Percentiles rank a stretch among this genome's conserved stretches.
These are phyloP conservation scores for Bruguiera sexangula DNA, from an alignment of 345 rosid genomes.

Conservation along the genomic window DNA sequence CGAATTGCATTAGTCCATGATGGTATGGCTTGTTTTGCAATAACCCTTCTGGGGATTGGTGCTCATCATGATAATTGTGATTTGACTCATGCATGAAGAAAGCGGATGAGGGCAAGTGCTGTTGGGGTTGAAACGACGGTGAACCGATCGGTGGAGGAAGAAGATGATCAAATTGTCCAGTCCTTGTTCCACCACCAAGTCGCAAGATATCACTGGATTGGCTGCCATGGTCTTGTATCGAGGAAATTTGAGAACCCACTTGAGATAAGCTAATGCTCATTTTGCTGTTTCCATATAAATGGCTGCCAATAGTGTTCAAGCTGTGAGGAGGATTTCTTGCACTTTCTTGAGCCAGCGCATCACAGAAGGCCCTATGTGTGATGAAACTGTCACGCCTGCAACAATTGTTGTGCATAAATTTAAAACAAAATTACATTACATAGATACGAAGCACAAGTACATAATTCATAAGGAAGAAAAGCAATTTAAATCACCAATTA, in stretches of 20 bases:
- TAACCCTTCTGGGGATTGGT: constrained; percentile 36
- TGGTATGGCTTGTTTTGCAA: constrained; percentile 34
- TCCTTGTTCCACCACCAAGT: constrained; percentile 39
- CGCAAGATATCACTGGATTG: constrained; percentile 47
- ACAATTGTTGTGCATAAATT: not conserved
- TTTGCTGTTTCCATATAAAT: constrained; percentile 55
- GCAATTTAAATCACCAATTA: no score
- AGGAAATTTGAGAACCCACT: constrained; percentile 44
- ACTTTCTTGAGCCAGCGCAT: constrained; percentile 79
- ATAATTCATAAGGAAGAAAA: constrained; percentile 4
- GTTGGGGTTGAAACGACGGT: constrained; percentile 32
- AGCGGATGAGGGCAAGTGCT: constrained; percentile 30
- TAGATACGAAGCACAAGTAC: not conserved
- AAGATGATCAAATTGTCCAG: constrained; percentile 47
- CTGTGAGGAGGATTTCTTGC: constrained; percentile 57
- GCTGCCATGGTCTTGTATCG: constrained; percentile 33
- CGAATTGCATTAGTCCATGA: constrained; percentile 53
- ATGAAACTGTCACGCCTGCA: constrained; percentile 80
- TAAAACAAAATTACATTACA: not conserved
- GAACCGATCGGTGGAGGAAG: constrained; percentile 40
- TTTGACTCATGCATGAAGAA: constrained; percentile 52
- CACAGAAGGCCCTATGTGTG: constrained; percentile 80
- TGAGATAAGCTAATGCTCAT: constrained; percentile 58
- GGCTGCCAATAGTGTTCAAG: constrained; percentile 53
- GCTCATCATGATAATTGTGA: constrained; percentile 46